phyloP scores from a whole-genome alignment of 179 eudicot species.

The Spergularia azorica region DNA sequence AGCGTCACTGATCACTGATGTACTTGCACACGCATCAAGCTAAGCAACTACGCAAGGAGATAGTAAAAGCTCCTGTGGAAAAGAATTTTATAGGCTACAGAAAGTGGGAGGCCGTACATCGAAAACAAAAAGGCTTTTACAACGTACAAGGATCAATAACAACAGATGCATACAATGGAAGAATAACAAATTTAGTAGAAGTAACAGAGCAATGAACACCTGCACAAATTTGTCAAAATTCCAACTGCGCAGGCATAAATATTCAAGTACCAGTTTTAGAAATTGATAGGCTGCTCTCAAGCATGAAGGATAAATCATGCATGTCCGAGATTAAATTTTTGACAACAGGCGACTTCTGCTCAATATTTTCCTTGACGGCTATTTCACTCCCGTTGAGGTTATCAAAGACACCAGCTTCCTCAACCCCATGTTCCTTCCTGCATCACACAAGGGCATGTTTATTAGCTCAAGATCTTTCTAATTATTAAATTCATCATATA shows the following conservation, averaged over 20 bases:
- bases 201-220: background rate
- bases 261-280: constrained; percentile 36
- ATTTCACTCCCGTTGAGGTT: constrained; percentile 23
- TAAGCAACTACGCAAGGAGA: constrained; percentile 5
- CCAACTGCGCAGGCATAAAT: background rate
- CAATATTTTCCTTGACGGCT: constrained; percentile 11
- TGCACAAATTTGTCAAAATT: constrained; percentile 7
- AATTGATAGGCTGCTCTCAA: constrained; percentile 48
- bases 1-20: no score
- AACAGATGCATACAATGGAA: background rate
- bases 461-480: background rate
- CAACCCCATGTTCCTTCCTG: constrained; percentile 37
- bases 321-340: constrained; percentile 54
- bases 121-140: background rate
- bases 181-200: background rate
- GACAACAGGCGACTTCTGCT: constrained; percentile 24
- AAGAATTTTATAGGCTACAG: background rate
- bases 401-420: constrained; percentile 25
- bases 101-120: background rate
- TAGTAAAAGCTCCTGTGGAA: constrained; percentile 6
- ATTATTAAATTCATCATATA: background rate
- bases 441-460: constrained; percentile 8
- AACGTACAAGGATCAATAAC: background rate
- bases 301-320: constrained; percentile 73
- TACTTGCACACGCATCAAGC: background rate